Conservation (phyloP, 306 rosid species). For the Rosa lucieae region DNA sequence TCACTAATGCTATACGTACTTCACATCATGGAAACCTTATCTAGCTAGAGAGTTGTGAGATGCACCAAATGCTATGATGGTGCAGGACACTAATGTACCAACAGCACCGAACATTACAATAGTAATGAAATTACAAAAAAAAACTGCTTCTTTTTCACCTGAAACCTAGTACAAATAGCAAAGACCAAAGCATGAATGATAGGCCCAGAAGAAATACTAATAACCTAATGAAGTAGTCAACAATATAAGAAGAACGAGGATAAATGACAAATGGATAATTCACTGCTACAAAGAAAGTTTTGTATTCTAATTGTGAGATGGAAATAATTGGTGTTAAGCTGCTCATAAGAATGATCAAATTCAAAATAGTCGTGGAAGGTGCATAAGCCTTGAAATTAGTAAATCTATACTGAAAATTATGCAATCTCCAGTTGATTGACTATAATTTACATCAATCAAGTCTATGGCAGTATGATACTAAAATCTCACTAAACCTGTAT, state of each 20-base stretch:
- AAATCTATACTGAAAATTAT: neutral
- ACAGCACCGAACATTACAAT: constrained; percentile 84
- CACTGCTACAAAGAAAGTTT: too few species aligned
- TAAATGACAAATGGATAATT: neutral
- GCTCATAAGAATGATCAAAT: neutral
- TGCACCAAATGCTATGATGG: constrained; percentile 75
- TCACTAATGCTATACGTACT: neutral
- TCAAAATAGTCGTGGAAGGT: neutral
- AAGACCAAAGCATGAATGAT: constrained; percentile 12
- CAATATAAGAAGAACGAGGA: neutral
- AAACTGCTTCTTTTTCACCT: constrained; percentile 98
- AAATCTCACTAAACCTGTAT: neutral
- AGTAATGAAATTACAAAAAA: constrained; percentile 80
- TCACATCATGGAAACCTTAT: neutral
- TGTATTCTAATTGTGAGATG: neutral
- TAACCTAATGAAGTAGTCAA: neutral
- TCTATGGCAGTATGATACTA: neutral
- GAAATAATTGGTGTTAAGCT: neutral
- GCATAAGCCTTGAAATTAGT: neutral
- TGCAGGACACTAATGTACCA: constrained; percentile 82
- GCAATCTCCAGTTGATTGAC: neutral
- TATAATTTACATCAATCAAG: neutral
- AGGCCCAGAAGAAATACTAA: neutral
- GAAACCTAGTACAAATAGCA: constrained; percentile 68
- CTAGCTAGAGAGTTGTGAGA: constrained; percentile 16